These are phyloP conservation scores for Sphaceloma murrayae DNA, from an alignment of 2,329 filamentous ascomycete genomes.

Conservation along the genomic window DNA sequence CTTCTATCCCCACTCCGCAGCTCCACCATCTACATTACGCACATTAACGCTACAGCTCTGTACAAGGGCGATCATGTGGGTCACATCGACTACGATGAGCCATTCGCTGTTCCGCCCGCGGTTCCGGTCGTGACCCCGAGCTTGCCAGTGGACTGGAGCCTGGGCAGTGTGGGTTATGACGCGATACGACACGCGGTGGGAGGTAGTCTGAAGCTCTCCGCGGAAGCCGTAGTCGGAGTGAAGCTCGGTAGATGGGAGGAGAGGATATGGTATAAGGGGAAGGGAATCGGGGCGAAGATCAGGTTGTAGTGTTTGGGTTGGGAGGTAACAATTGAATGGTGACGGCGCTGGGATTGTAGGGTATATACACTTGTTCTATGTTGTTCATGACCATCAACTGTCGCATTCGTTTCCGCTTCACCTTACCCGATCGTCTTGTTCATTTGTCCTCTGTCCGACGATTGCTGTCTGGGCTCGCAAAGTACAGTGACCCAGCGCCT, in stretches of 20 bases:
- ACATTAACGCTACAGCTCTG: constrained; percentile 72
- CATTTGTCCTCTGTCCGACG: no score
- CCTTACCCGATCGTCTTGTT: no score
- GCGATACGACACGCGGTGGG: constrained; percentile 71
- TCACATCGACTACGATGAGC: constrained; percentile 61
- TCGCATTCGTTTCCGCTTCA: no score
- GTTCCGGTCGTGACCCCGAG: constrained; percentile 62
- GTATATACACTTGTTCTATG: constrained; percentile 1
- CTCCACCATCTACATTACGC: constrained; percentile 66
- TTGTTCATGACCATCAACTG: no score
- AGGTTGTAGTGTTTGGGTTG: constrained; percentile 28
- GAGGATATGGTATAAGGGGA: constrained; percentile 47
- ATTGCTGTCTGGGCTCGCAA: no score
- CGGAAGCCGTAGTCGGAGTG: constrained; percentile 64
- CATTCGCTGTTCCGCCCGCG: constrained; percentile 63
- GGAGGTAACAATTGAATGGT: not conserved
- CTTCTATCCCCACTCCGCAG: constrained; percentile 67
- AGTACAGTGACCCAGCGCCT: no score
- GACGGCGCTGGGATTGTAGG: no score
- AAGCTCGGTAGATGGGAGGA: constrained; percentile 67
- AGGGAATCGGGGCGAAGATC: constrained; percentile 40
- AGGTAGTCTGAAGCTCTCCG: constrained; percentile 67
- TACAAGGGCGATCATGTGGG: constrained; percentile 71
- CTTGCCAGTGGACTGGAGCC: constrained; percentile 71
- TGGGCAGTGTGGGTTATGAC: constrained; percentile 71